A percentile compares a stretch with the other conserved stretches of the same genome.
phyloP scores from a whole-genome alignment of 306 rosid species.

The Luffa acutangula region DNA sequence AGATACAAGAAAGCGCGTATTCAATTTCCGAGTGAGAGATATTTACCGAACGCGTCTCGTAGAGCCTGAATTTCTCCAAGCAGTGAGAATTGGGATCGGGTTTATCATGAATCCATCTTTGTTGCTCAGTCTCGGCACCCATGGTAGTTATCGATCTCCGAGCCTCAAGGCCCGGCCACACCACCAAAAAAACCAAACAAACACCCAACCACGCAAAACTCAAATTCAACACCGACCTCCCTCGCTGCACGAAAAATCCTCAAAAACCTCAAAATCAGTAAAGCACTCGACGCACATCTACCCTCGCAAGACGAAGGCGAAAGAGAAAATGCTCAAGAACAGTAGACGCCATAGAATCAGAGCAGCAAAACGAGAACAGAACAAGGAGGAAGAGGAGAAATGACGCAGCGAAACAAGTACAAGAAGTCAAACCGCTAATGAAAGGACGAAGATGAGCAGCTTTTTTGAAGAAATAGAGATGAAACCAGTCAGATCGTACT shows the following conservation, averaged over 20 bases:
- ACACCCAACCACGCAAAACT: constrained; percentile 11
- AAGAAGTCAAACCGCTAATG: background rate
- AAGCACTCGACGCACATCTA: background rate
- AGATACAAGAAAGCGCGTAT: background rate
- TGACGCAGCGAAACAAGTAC: background rate
- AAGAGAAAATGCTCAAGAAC: background rate
- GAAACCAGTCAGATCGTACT: constrained; percentile 22
- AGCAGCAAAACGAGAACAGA: background rate
- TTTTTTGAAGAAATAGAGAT: constrained; percentile 24
- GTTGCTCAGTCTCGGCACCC: constrained; percentile 39
- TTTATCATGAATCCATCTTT: constrained; percentile 22
- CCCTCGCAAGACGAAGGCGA: constrained; percentile 18
- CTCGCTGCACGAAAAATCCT: constrained; percentile 17
- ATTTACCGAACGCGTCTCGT: constrained; percentile 84
- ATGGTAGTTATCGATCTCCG: constrained; percentile 45
- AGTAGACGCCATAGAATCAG: background rate
- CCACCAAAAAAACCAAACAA: constrained; percentile 8
- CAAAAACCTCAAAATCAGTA: constrained; percentile 1
- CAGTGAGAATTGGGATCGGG: constrained; percentile 28
- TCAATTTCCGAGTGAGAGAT: background rate
- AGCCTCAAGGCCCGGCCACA: constrained; percentile 38
- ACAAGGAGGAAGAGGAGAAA: background rate
- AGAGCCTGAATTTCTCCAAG: constrained; percentile 92
- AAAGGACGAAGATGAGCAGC: constrained; percentile 9
- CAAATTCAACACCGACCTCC: constrained; percentile 10